A percentile compares a stretch with the other conserved stretches of the same genome.
Conservation (phyloP, 1,139 yeast genomes). For the Candida sojae region DNA sequence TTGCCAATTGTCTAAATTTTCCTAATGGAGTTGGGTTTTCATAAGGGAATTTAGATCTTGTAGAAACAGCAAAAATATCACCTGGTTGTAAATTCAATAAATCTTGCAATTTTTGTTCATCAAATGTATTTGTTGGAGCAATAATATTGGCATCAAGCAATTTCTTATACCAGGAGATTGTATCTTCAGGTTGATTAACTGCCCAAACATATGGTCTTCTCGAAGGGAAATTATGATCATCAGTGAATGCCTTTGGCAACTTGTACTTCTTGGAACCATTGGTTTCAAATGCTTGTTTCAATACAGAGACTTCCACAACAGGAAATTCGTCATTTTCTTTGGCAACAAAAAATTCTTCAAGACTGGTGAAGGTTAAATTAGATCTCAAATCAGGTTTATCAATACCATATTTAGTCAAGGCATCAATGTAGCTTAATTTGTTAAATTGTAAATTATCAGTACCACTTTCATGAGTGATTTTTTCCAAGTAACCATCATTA, state of each 20-base stretch:
- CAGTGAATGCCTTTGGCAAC: slow-evolving; percentile 35
- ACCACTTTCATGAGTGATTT: slow-evolving; percentile 20
- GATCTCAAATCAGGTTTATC: slow-evolving; percentile 93
- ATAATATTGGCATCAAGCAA: slow-evolving; percentile 33
- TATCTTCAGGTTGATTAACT: slow-evolving; percentile 40
- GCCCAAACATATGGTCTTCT: slow-evolving; percentile 63
- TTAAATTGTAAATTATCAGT: slow-evolving; percentile 28
- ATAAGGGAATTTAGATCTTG: slow-evolving; percentile 64
- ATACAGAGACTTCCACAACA: slow-evolving; percentile 70
- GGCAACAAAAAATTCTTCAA: slow-evolving; percentile 44
- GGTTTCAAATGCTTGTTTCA: slow-evolving; percentile 49
- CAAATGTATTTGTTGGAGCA: slow-evolving; percentile 16
- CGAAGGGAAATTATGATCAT: slow-evolving; percentile 49
- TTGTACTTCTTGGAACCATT: slow-evolving; percentile 17
- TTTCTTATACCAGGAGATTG: slow-evolving; percentile 45
- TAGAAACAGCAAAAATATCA: slow-evolving; percentile 74
- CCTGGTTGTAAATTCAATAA: slow-evolving; percentile 56
- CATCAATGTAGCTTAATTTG: slow-evolving; percentile 64
- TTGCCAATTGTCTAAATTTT: slow-evolving; percentile 72
- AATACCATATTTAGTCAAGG: slow-evolving; percentile 75
- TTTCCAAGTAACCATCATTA: slow-evolving; percentile 24
- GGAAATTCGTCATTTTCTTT: slow-evolving; percentile 48
- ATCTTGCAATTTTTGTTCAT: slow-evolving; percentile 24
- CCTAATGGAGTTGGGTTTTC: slow-evolving; percentile 98
- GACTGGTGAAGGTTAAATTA: slow-evolving; percentile 48